Conservation (phyloP, 768 basidiomycete species). For the Leccinum uliginosum region DNA sequence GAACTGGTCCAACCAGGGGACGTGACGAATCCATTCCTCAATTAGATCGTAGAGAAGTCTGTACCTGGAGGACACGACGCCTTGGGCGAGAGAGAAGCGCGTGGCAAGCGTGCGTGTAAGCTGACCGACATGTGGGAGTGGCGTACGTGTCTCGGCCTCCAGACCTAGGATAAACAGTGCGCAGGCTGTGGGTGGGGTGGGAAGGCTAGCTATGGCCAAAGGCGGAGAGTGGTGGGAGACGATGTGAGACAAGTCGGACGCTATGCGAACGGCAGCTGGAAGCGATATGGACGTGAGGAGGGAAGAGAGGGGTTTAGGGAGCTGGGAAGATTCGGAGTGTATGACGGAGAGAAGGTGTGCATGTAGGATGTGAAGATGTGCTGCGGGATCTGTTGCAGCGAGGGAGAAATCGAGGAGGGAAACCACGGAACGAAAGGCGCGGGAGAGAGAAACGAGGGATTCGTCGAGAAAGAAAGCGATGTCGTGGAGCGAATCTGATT, state of each 20-base stretch:
- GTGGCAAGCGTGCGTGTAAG: constrained; percentile 54
- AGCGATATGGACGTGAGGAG: constrained; percentile 39
- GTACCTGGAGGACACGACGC: constrained; percentile 65
- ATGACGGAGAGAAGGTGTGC: constrained; percentile 45
- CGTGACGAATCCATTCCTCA: constrained; percentile 52
- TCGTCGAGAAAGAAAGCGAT: constrained; percentile 65
- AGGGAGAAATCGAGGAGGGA: constrained; percentile 53
- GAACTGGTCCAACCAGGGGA: constrained; percentile 72
- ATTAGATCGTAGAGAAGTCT: constrained; percentile 59
- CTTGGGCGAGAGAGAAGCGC: constrained; percentile 46
- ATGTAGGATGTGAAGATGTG: constrained; percentile 55
- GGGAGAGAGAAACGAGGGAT: constrained; percentile 45
- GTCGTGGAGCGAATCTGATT: constrained; percentile 62
- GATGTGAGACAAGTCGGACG: constrained; percentile 42
- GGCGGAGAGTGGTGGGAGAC: constrained; percentile 37
- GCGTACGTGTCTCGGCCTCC: constrained; percentile 58
- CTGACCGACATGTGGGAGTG: constrained; percentile 50
- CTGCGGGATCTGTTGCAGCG: constrained; percentile 51
- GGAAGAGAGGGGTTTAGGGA: constrained; percentile 31
- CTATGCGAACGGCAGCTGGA: constrained; percentile 37
- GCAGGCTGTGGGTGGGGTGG: constrained; percentile 52
- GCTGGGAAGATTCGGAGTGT: constrained; percentile 28
- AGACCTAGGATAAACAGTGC: constrained; percentile 66
- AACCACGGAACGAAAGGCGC: constrained; percentile 49
- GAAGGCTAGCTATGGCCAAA: constrained; percentile 38